Percentiles rank a stretch among this genome's conserved stretches.
Evolutionary conservation across 2,329 filamentous ascomycete species (phyloP).

Genomic region (Magnaporthiopsis rhizophila): DNA sequence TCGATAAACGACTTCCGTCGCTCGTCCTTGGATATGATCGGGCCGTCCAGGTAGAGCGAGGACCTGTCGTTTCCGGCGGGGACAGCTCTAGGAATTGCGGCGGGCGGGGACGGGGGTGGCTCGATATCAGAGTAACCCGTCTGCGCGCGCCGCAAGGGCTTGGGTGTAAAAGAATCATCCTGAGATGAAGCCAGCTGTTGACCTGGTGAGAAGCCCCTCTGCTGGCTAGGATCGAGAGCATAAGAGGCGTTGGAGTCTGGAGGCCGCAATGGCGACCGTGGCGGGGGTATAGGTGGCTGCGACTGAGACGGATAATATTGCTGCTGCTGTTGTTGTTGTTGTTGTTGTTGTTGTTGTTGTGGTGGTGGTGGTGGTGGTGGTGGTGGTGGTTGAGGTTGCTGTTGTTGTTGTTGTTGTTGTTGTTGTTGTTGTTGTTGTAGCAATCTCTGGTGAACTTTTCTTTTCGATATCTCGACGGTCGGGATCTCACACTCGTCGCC

Average conservation of each 20-base stretch:
- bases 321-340: constrained; percentile 14
- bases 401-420: no score
- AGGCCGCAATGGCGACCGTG: constrained; percentile 18
- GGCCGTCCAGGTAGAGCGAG: constrained; percentile 28
- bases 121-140: constrained; percentile 41
- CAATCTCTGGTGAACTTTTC: constrained; percentile 18
- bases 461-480: constrained; percentile 59
- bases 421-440: constrained; percentile 14
- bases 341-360: constrained; percentile 3
- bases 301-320: constrained; percentile 18
- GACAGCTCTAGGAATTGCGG: constrained; percentile 14
- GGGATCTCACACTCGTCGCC: constrained; percentile 77
- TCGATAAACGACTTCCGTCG: constrained; percentile 51
- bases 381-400: constrained; percentile 6
- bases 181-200: constrained; percentile 17
- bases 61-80: constrained; percentile 16
- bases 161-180: constrained; percentile 41
- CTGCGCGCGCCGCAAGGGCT: constrained; percentile 46
- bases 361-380: not conserved
- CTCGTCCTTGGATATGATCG: constrained; percentile 35
- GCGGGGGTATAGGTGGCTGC: constrained; percentile 14
- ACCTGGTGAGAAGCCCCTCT: not conserved
- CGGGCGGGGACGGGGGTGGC: constrained; percentile 12
- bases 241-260: constrained; percentile 4
- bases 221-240: not conserved